Evolutionary conservation across 768 basidiomycete species (phyloP).

Genomic region (Pleurotus cornucopiae): DNA sequence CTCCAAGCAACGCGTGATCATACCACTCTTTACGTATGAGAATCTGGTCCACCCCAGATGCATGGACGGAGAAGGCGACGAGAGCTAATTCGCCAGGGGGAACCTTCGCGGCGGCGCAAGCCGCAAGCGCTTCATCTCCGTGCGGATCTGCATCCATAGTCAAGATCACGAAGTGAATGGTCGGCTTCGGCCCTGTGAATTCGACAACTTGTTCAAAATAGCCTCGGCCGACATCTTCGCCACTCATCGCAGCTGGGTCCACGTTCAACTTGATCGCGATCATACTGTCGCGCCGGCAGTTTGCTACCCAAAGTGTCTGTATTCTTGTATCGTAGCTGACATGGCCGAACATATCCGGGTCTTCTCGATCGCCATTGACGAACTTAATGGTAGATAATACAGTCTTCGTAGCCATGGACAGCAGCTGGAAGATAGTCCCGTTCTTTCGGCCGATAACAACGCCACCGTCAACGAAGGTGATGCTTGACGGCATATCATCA

Average conservation of each 20-base stretch:
- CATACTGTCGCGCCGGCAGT: constrained; percentile 79
- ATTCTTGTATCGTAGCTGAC: constrained; percentile 81
- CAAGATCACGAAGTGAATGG: constrained; percentile 86
- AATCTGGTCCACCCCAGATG: constrained; percentile 85
- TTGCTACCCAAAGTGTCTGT: constrained; percentile 85
- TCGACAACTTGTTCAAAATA: constrained; percentile 82
- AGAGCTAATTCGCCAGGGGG: constrained; percentile 73
- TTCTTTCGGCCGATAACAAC: constrained; percentile 80
- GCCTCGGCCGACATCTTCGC: constrained; percentile 58
- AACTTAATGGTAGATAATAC: constrained; percentile 80
- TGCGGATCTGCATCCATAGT: constrained; percentile 80
- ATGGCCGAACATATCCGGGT: constrained; percentile 85
- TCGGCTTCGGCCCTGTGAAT: constrained; percentile 78
- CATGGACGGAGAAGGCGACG: constrained; percentile 86
- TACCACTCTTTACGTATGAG: constrained; percentile 85
- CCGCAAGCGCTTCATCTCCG: constrained; percentile 79
- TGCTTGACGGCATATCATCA: constrained; percentile 76
- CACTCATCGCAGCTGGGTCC: constrained; percentile 50
- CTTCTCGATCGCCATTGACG: constrained; percentile 63
- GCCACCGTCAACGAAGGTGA: constrained; percentile 85
- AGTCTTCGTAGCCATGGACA: constrained; percentile 69
- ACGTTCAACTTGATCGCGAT: constrained; percentile 75
- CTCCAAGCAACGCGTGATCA: constrained; percentile 55
- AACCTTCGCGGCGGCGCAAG: constrained; percentile 79
- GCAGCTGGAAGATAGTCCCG: constrained; percentile 79